Evolutionary conservation across 1,284 basidiomycete genomes (phyloP).

Genomic region (Moesziomyces sp.): DNA sequence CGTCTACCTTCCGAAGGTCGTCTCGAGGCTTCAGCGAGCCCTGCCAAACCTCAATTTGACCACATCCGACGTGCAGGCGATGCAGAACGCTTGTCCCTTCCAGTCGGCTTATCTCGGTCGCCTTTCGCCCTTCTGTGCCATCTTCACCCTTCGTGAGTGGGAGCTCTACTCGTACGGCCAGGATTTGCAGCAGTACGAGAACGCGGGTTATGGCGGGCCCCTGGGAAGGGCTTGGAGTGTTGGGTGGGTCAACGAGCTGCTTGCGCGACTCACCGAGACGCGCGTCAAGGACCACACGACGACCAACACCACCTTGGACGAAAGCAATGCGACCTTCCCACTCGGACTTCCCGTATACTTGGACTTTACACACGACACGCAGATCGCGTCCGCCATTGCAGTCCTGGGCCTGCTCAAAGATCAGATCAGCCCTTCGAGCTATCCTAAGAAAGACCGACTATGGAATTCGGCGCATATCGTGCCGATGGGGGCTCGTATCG

Average conservation of each 20-base stretch:
- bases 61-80: slow-evolving; percentile 16
- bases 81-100: slow-evolving; percentile 30
- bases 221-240: slow-evolving; percentile 21
- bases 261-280: slow-evolving; percentile 22
- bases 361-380: slow-evolving; percentile 26
- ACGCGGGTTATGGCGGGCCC: slow-evolving; percentile 20
- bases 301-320: slow-evolving; percentile 24
- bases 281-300: slow-evolving; percentile 16
- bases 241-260: slow-evolving; percentile 33
- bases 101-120: slow-evolving; percentile 21
- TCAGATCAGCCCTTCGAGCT: slow-evolving; percentile 5
- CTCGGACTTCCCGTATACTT: slow-evolving; percentile 12
- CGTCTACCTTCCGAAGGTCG: slow-evolving; percentile 14
- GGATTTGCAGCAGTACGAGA: slow-evolving; percentile 24
- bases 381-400: slow-evolving; percentile 17
- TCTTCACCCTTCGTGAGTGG: slow-evolving; percentile 21
- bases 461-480: slow-evolving; percentile 21
- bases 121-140: slow-evolving; percentile 24
- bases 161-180: slow-evolving; percentile 26
- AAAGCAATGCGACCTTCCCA: slow-evolving; percentile 10
- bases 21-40: slow-evolving; percentile 14
- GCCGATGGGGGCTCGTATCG: slow-evolving; percentile 16
- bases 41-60: slow-evolving; percentile 23
- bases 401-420: slow-evolving; percentile 21
- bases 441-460: slow-evolving; percentile 5